These are phyloP conservation scores for Rhizopogon roseolus DNA, from an alignment of 768 basidiomycete species.

Conservation along the genomic window DNA sequence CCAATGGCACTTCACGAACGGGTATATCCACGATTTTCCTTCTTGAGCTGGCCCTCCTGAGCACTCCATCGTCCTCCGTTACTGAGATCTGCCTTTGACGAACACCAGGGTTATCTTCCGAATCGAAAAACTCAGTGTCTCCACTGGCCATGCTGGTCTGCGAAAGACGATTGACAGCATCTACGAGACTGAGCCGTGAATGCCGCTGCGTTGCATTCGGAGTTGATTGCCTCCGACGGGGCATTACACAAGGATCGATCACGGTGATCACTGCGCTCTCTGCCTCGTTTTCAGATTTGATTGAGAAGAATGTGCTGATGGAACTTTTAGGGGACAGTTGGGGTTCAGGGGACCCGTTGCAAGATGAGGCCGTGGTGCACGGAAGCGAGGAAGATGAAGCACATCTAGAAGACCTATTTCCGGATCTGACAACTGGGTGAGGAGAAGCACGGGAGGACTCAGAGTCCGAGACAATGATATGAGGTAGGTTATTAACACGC, in stretches of 20 bases:
- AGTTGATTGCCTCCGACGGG: slow-evolving; percentile 16
- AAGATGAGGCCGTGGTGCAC: background rate
- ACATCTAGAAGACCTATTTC: slow-evolving; percentile 2
- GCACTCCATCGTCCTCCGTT: background rate
- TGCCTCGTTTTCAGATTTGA: slow-evolving; percentile 14
- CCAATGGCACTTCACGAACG: background rate
- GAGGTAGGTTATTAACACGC: slow-evolving; percentile 4
- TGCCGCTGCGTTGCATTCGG: slow-evolving; percentile 19
- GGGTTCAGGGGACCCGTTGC: slow-evolving; percentile 6
- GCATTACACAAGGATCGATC: background rate
- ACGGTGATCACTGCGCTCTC: background rate
- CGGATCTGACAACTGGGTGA: background rate
- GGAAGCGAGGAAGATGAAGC: slow-evolving; percentile 10
- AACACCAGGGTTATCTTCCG: background rate
- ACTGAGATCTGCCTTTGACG: background rate
- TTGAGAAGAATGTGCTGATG: slow-evolving; percentile 19
- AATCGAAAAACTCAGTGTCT: slow-evolving; percentile 22
- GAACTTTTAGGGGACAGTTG: slow-evolving; percentile 25
- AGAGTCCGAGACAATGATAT: background rate
- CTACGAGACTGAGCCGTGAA: slow-evolving; percentile 20
- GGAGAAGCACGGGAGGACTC: background rate
- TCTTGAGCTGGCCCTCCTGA: background rate
- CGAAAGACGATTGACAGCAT: slow-evolving; percentile 21
- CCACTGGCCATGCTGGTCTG: slow-evolving; percentile 19
- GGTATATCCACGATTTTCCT: background rate